Evolutionary conservation across 495 filamentous ascomycete genomes (phyloP), one percentile per base, ranked within the genome.

Genomic region (Neurospora cerealis): DNA sequence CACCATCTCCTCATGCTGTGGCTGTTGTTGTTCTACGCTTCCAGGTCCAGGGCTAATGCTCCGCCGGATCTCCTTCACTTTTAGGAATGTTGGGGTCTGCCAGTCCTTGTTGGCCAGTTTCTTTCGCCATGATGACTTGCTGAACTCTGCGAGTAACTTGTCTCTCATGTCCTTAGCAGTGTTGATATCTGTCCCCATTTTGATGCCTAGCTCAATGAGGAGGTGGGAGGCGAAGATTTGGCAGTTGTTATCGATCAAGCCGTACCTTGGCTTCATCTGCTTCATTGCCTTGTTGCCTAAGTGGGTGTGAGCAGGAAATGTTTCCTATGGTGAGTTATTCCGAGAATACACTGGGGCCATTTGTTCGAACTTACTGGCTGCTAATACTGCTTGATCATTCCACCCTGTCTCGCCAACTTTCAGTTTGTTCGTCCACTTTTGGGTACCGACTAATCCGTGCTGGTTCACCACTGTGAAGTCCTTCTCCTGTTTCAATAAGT

Each of bases 221-320:
- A 66, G 54, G 7, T 66, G 28, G 24, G 28, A 32, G 4, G 83
- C 84, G 73, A 80, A 86, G 71, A 82, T 85, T 76, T 86, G 85
- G 74, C 85, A 86, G 79, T 86, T 86, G 74, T 86, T 86, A 70
- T 76, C 81, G 76, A 86, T 85, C 41, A 86, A 75, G 74, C 85
- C 84, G 79, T 86, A 86, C 13, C 75, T 83, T 2, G 83, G 75
- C 69, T 79, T 76, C 81, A 86, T 85, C 71, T 81, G 77, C 42
- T 80, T 78, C 60, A 86, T 86, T 32, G 83, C 82, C 79, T 80
- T 81, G 72, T 85, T 83, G 70, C 80, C 83, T 80, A 42, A 24
- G n/a, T 32, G 46, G 0, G 32, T 17, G 40, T 15, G 3, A 42
- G 37, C 3, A 38, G 28, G 11, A 70, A 6, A 3, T 54, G 21